phyloP scores from a whole-genome alignment of 495 filamentous ascomycete species.

The Hypoxylon trugodes region DNA sequence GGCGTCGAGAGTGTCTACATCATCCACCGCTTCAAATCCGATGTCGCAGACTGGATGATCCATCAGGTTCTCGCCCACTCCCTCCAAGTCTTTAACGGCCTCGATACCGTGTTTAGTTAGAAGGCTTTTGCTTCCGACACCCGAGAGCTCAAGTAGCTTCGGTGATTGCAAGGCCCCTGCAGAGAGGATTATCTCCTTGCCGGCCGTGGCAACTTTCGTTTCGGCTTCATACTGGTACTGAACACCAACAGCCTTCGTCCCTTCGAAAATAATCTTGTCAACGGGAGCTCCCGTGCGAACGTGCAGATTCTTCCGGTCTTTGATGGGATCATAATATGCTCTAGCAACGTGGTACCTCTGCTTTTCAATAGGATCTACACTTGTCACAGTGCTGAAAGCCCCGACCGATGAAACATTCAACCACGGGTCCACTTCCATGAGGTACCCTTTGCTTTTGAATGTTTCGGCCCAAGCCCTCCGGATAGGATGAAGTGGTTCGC shows the following conservation, averaged over 20 bases:
- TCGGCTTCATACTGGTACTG: conserved; percentile 42
- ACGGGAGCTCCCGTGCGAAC: conserved; percentile 57
- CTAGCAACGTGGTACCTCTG: conserved; percentile 49
- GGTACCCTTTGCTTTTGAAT: conserved; percentile 42
- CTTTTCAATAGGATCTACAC: conserved; percentile 52
- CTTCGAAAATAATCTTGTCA: conserved; percentile 51
- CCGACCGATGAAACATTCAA: conserved; percentile 47
- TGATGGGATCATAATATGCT: conserved; percentile 48
- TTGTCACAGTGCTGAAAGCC: conserved; percentile 51
- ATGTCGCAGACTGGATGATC: conserved; percentile 55
- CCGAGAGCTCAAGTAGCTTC: conserved; percentile 73
- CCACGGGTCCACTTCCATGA: conserved; percentile 46
- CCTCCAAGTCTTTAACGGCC: conserved; percentile 72
- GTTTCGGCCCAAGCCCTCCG: conserved; percentile 49
- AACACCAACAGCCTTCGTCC: conserved; percentile 45
- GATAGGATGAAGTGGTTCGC: conserved; percentile 38
- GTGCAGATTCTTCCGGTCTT: conserved; percentile 53
- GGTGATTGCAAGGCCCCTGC: conserved; percentile 66
- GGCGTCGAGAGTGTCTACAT: conserved; percentile 75
- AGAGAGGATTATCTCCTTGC: conserved; percentile 64
- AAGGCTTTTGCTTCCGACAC: conserved; percentile 71
- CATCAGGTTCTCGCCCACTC: conserved; percentile 74
- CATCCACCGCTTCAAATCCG: conserved; percentile 51
- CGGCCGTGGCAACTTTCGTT: conserved; percentile 39
- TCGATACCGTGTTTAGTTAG: conserved; percentile 68